Conservation (phyloP, 768 basidiomycete genomes). For the Podaxis sp. region DNA sequence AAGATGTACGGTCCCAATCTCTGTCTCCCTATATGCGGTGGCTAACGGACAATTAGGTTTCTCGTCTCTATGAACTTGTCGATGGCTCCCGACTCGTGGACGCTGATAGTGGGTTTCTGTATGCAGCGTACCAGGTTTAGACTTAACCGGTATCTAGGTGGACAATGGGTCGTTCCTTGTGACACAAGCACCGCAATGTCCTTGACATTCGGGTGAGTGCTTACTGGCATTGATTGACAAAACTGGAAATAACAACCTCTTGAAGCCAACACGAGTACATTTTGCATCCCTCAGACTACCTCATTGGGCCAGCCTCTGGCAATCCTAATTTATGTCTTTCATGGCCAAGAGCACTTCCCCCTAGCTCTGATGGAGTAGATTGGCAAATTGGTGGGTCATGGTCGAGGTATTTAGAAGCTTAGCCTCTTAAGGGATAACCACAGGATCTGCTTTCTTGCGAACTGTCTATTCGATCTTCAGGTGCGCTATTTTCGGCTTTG, state of each 20-base stretch:
- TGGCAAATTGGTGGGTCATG: slow-evolving; percentile 70
- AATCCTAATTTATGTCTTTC: slow-evolving; percentile 68
- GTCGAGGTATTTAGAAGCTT: neutral
- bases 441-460: slow-evolving; percentile 65
- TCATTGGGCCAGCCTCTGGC: slow-evolving; percentile 67
- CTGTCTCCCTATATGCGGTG: neutral
- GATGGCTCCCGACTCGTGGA: slow-evolving; percentile 69
- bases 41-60: slow-evolving; percentile 45
- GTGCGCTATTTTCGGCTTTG: slow-evolving; percentile 31
- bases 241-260: neutral
- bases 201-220: slow-evolving; percentile 66
- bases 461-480: slow-evolving; percentile 81
- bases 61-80: slow-evolving; percentile 59
- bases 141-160: slow-evolving; percentile 31
- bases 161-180: slow-evolving; percentile 79
- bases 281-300: slow-evolving; percentile 71
- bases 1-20: slow-evolving; percentile 50
- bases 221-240: neutral
- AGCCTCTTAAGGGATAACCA: neutral
- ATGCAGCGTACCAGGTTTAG: neutral
- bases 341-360: slow-evolving; percentile 69
- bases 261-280: slow-evolving; percentile 50
- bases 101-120: slow-evolving; percentile 33
- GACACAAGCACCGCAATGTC: slow-evolving; percentile 54
- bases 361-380: slow-evolving; percentile 72